Evolutionary conservation across 2,329 filamentous ascomycete species (phyloP).

Genomic region (Colletotrichum sp.): DNA sequence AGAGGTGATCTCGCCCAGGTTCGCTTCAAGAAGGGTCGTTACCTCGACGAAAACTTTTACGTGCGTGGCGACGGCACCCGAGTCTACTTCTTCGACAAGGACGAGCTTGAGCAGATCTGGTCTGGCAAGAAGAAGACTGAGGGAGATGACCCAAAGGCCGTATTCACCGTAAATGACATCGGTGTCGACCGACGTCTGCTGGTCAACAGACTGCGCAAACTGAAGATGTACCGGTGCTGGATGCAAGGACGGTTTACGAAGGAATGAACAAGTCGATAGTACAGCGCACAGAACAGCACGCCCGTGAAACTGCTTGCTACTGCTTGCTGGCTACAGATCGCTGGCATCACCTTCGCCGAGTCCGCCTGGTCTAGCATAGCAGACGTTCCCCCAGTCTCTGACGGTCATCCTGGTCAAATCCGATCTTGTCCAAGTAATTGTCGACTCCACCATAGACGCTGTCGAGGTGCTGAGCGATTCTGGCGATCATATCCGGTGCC

Average conservation of each 20-base stretch:
- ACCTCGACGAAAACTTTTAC: constrained; percentile 97
- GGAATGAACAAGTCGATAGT: constrained; percentile 42
- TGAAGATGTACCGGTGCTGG: constrained; percentile 99
- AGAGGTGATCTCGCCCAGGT: constrained; percentile 95
- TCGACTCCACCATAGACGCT: constrained; percentile 69
- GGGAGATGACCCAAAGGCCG: constrained; percentile 31
- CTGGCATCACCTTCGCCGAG: neutral
- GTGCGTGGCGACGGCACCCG: constrained; percentile 93
- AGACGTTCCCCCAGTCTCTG: constrained; percentile 43
- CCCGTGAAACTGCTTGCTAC: neutral
- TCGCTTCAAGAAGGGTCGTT: constrained; percentile 93
- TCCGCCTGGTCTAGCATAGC: constrained; percentile 38
- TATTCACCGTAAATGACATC: constrained; percentile 77
- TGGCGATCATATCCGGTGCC: constrained; percentile 65
- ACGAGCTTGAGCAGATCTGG: constrained; percentile 85
- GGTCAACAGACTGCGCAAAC: constrained; percentile 85
- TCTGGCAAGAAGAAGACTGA: constrained; percentile 43
- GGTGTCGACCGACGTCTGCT: constrained; percentile 88
- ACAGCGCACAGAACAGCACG: neutral
- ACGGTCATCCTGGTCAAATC: constrained; percentile 54
- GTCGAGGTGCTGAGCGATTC: constrained; percentile 62
- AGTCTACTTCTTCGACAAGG: constrained; percentile 95
- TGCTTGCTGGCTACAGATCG: neutral
- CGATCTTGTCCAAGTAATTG: constrained; percentile 68
- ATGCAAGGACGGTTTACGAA: constrained; percentile 84